Evolutionary conservation across 2,329 filamentous ascomycete genomes (phyloP), one percentile per base, ranked within the genome.

Genomic region (Ophiostoma triangulosporum): DNA sequence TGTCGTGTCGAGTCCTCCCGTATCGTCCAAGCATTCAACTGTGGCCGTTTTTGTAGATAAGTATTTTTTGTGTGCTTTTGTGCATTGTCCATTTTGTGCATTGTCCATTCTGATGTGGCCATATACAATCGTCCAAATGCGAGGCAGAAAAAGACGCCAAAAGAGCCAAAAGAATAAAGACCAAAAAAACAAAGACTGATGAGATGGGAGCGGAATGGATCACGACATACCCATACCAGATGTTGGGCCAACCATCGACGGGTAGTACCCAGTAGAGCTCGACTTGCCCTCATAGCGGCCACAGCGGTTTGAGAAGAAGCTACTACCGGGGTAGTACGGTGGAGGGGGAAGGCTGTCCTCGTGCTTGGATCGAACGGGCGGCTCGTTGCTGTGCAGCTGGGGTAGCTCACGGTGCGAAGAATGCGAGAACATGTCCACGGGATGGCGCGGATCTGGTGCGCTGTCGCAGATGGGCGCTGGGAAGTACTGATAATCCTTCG

Each of bases 401-500:
- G 67, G 60, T 4, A 66, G 55, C 14, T 50, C 61, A 52, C 61
- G 60, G 48, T 63, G 48, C 62, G 68, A 63, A 1, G 58, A 35
- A 59, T 66, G 60, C 4, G 68, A 65, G 60, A 75, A 80, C 62
- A 78, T 67, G 54, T 79, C 76, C 20, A 79, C 70, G 1, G 64
- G 63, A 17, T 69, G 66, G 35, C 69, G 65, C 1, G 69, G 64
- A 48, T 77, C 72, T 27, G 68, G 64, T 3, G 70, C 66, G 20
- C 64, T 65, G 48, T 78, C 74, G 59, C 77, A 78, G 48, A 78
- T 70, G 3, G 73, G 59, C 0, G 67, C 66, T 0, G 74, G 73
- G 57, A 74, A 80, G 59, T 80, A 80, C 54, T 77, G 72, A 56
- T 80, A 80, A 0, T 70, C 71, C 57, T 77, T 78, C 14, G 69